Base-by-base conservation (phyloP, 306 rosid species). In the Biancaea sappan region DNA sequence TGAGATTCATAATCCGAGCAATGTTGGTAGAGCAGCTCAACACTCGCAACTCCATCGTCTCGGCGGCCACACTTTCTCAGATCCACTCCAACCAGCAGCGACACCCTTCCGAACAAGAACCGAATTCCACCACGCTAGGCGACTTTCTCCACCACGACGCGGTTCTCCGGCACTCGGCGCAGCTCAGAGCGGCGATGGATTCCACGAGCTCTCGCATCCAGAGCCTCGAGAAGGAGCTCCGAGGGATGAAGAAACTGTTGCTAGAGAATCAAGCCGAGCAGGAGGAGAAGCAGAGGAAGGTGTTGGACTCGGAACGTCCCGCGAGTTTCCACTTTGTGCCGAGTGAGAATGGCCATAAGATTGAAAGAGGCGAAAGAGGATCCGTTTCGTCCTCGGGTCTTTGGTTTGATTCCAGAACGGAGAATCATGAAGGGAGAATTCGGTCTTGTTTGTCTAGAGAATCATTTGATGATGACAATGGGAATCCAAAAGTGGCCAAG, bases 21-120 rank as follows among this genome's bases (percentile, higher is more conserved):
- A 88, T 94, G 91, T 61, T 94, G 21, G 59, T 89, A 2, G 96
- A 94, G 78, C 96, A 94, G 74, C 96, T 91, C 80, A 86, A 83
- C 78, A 91, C 97, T 44, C 96, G 94, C 18, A 81, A 80, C 43
- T 59, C 92, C 62, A 57, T 93, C 11, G 32, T 77, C 21, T 66
- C 86, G 0, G 77, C 86, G 0, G 60, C 83, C 5, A 43, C 81
- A 0, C 16, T 15, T 40, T 48, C 59, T 67, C 77, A 51, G 22
- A 22, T 0, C 9, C 35, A 31, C 6, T 37, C 56, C 21, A 28
- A n/a, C 73, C 9, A 21, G 9, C 75, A 80, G 25, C 82, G 83
- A 0, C 53, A 24, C 3, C 35, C 28, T 47, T 73, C 71, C 32
- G 43, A 2, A 0, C 5, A 0, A 0, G 47, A 16, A 15, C 35